These are phyloP conservation scores for Coemansia sp. DNA, from an alignment of 192 early-diverging fungal genomes.

Conservation along the genomic window DNA sequence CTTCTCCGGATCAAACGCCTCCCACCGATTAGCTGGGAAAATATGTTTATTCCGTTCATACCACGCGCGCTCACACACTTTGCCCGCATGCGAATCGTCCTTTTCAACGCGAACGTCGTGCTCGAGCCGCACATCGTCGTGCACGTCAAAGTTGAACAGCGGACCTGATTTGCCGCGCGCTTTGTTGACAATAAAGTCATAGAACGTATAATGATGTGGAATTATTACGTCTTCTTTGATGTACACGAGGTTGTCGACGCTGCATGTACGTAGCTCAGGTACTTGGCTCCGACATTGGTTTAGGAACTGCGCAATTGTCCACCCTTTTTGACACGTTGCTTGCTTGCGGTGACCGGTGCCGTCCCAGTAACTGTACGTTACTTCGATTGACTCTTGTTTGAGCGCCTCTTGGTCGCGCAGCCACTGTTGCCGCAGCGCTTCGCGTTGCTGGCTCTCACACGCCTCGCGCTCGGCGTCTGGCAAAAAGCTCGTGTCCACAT, in stretches of 20 bases:
- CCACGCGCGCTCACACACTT: conserved; percentile 87
- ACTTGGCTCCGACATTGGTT: conserved; percentile 80
- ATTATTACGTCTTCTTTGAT: conserved; percentile 96
- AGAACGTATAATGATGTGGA: conserved; percentile 87
- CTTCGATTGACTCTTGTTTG: conserved; percentile 78
- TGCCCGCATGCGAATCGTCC: conserved; percentile 94
- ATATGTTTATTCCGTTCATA: conserved; percentile 95
- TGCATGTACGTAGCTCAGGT: conserved; percentile 74
- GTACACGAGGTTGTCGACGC: conserved; percentile 85
- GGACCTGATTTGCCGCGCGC: conserved; percentile 95
- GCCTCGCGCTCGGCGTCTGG: conserved; percentile 88
- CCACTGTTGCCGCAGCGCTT: conserved; percentile 81
- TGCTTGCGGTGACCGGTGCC: conserved; percentile 88
- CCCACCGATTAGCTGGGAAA: conserved; percentile 91
- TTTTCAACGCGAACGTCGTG: conserved; percentile 83
- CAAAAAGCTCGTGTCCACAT: conserved; percentile 88
- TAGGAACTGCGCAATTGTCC: conserved; percentile 85
- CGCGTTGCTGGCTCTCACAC: conserved; percentile 66
- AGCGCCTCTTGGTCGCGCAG: conserved; percentile 75
- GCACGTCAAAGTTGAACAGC: conserved; percentile 90
- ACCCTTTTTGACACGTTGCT: conserved; percentile 79
- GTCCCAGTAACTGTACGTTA: conserved; percentile 97
- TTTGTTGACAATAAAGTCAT: conserved; percentile 95
- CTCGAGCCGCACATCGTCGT: conserved; percentile 84
- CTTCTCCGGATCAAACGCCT: conserved; percentile 85